These are phyloP conservation scores for Calonectria leucothoes DNA, from an alignment of 2,329 filamentous ascomycete genomes.

Conservation along the genomic window DNA sequence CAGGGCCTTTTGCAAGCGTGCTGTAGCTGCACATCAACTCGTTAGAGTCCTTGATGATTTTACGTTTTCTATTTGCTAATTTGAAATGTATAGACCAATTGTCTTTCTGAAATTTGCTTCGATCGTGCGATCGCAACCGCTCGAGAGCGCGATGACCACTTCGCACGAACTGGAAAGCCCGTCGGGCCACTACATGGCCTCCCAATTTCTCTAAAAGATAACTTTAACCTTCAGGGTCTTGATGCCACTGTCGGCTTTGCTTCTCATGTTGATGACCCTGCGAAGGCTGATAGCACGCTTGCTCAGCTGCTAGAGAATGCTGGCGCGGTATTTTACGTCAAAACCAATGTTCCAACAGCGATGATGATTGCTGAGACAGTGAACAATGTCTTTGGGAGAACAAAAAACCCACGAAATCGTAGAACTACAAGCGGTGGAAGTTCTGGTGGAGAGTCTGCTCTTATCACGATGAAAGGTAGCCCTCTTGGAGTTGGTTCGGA, in stretches of 20 bases:
- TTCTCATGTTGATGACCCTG: constrained; percentile 69
- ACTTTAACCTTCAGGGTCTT: constrained; percentile 71
- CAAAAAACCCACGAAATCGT: constrained; percentile 70
- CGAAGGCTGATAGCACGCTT: constrained; percentile 53
- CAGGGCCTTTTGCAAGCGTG: constrained; percentile 66
- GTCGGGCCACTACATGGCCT: constrained; percentile 74
- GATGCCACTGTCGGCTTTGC: constrained; percentile 74
- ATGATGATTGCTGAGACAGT: constrained; percentile 78
- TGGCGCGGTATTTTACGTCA: constrained; percentile 67
- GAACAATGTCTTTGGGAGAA: constrained; percentile 74
- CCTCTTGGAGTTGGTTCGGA: constrained; percentile 73
- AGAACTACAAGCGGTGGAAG: constrained; percentile 71
- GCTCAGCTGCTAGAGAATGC: constrained; percentile 55
- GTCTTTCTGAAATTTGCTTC: constrained; percentile 66
- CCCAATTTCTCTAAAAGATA: constrained; percentile 77
- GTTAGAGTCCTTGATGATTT: neutral
- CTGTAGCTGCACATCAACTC: constrained; percentile 66
- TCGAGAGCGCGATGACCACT: constrained; percentile 59
- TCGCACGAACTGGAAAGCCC: constrained; percentile 58
- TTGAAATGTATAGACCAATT: constrained; percentile 53
- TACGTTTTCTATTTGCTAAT: neutral
- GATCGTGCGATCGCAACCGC: constrained; percentile 63
- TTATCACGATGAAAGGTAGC: constrained; percentile 69
- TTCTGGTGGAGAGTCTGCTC: constrained; percentile 74
- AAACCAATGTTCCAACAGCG: constrained; percentile 69